Conservation (phyloP, 1,284 basidiomycete genomes). For the Entoloma clypeatum region DNA sequence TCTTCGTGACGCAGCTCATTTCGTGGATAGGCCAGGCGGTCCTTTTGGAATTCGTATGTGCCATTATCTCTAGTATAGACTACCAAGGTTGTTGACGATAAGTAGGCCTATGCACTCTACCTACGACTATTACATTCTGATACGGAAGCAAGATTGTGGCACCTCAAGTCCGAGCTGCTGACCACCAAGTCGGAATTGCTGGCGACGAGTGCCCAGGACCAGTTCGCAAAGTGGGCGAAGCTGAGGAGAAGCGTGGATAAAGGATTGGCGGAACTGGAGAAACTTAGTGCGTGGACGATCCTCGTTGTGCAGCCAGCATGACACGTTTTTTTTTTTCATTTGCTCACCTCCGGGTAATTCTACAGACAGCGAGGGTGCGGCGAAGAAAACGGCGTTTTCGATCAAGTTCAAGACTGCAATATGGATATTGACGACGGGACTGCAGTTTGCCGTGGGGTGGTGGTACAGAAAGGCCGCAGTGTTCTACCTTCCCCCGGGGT, state of each 20-base stretch:
- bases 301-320: slow-evolving; percentile 1
- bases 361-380: slow-evolving; percentile 67
- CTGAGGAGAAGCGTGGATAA: slow-evolving; percentile 90
- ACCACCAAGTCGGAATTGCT: slow-evolving; percentile 81
- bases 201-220: slow-evolving; percentile 92
- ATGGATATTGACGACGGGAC: slow-evolving; percentile 81
- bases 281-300: slow-evolving; percentile 67
- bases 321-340: not conserved
- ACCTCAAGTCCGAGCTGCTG: slow-evolving; percentile 76
- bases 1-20: slow-evolving; percentile 78
- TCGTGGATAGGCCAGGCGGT: slow-evolving; percentile 86
- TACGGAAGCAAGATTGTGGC: slow-evolving; percentile 52
- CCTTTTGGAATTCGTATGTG: slow-evolving; percentile 71
- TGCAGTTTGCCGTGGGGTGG: slow-evolving; percentile 81
- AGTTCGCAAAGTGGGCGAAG: slow-evolving; percentile 99
- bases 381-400: slow-evolving; percentile 66
- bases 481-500: slow-evolving; percentile 85
- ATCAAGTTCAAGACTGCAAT: slow-evolving; percentile 70
- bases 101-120: slow-evolving; percentile 68
- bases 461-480: slow-evolving; percentile 87
- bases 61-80: slow-evolving; percentile 8
- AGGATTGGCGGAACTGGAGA: slow-evolving; percentile 90
- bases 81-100: slow-evolving; percentile 4
- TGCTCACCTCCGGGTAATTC: not conserved
- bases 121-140: slow-evolving; percentile 59